Evolutionary conservation across 768 basidiomycete genomes (phyloP).

Genomic region (Amanita molliuscula): DNA sequence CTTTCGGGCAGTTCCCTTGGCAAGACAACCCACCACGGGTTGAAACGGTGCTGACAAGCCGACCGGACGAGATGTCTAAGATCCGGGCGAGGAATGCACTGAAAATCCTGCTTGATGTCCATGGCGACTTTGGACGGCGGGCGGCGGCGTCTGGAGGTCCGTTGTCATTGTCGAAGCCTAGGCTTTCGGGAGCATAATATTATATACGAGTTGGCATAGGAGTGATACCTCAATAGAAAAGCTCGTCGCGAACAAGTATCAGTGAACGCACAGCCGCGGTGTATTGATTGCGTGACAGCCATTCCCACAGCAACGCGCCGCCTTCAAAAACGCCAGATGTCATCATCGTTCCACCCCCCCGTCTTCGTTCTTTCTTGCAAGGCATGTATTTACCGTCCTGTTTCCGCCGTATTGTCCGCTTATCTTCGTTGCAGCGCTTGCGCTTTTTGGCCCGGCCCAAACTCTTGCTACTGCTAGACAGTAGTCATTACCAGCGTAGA

Average conservation of each 20-base stretch:
- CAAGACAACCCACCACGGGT: constrained; percentile 55
- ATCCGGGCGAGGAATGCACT: constrained; percentile 92
- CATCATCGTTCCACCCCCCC: constrained; percentile 18
- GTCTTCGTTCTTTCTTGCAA: constrained; percentile 30
- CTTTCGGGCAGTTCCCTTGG: constrained; percentile 65
- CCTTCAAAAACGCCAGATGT: constrained; percentile 25
- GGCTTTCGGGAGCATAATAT: constrained; percentile 16
- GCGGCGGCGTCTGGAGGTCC: constrained; percentile 31
- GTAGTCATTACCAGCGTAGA: constrained; percentile 58
- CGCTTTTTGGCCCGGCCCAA: constrained; percentile 29
- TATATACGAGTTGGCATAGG: constrained; percentile 6
- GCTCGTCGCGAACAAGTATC: neutral
- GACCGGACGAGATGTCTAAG: constrained; percentile 75
- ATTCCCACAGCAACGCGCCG: constrained; percentile 8
- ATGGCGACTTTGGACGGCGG: constrained; percentile 76
- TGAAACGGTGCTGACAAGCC: constrained; percentile 60
- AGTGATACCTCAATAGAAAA: constrained; percentile 8
- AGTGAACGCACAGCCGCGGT: neutral
- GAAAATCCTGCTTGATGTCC: constrained; percentile 82
- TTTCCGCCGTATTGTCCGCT: constrained; percentile 18
- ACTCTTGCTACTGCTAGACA: constrained; percentile 54
- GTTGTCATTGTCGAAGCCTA: constrained; percentile 29
- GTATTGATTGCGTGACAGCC: neutral
- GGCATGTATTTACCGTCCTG: constrained; percentile 27
- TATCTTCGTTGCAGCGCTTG: constrained; percentile 26